Conservation (phyloP, 257 asterid species). For the Nicotiana sylvestris region DNA sequence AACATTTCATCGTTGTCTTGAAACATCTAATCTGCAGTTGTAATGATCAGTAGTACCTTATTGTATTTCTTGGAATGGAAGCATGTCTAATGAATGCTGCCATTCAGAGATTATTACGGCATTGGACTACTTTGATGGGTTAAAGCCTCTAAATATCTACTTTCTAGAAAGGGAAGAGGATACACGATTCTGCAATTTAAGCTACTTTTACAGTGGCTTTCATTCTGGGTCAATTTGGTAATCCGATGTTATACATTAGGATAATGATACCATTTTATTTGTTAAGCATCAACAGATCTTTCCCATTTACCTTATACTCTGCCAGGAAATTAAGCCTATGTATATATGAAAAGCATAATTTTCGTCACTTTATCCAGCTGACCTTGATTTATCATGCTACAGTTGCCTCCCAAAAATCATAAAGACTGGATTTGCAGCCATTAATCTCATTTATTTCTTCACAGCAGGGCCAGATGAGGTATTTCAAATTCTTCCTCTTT, state of each 20-base stretch:
- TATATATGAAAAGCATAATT: not conserved
- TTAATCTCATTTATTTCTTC: constrained; percentile 94
- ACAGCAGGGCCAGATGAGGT: constrained; percentile 99
- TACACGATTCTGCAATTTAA: constrained; percentile 8
- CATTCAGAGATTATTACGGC: not conserved
- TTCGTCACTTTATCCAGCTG: constrained; percentile 19
- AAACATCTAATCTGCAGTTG: not conserved
- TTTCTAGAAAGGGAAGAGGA: not conserved
- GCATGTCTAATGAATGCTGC: not conserved
- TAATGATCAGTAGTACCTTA: not conserved
- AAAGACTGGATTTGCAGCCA: constrained; percentile 97
- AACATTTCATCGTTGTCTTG: not conserved
- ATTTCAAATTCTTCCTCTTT: constrained; percentile 13
- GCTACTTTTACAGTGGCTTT: not conserved
- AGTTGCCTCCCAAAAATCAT: constrained; percentile 92
- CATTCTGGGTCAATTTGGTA: not conserved
- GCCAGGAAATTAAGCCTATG: not conserved
- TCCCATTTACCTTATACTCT: not conserved
- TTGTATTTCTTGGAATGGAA: not conserved
- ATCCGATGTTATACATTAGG: not conserved
- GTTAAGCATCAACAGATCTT: not conserved
- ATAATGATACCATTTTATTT: not conserved
- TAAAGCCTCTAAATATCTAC: not conserved
- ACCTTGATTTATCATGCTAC: constrained; percentile 26
- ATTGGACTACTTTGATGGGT: not conserved